Percentiles rank a stretch among this genome's conserved stretches.
These are phyloP conservation scores for Didymella lethalis DNA, from an alignment of 2,329 filamentous ascomycete species.

Conservation along the genomic window DNA sequence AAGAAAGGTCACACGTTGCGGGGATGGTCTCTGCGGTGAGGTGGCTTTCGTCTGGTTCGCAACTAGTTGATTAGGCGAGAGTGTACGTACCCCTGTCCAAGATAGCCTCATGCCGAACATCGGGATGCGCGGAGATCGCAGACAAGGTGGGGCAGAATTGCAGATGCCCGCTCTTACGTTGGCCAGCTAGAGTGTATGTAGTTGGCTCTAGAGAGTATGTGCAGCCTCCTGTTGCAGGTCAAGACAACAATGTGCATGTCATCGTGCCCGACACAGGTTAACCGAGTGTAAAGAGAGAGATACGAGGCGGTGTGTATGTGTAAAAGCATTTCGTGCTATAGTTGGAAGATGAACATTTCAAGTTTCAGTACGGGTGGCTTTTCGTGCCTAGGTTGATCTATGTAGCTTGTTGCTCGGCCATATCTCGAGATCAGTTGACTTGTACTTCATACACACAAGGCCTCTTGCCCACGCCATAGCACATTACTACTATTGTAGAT, in stretches of 20 bases:
- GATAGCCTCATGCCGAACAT: background rate
- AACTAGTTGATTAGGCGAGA: background rate
- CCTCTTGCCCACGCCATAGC: too few relatives aligned
- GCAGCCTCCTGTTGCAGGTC: background rate
- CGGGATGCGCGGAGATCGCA: background rate
- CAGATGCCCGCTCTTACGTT: background rate
- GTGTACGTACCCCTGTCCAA: background rate
- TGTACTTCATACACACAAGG: too few relatives aligned
- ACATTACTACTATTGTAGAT: conserved; percentile 23
- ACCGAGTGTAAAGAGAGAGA: background rate
- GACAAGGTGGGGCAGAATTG: background rate
- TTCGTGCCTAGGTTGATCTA: too few relatives aligned
- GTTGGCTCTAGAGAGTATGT: background rate
- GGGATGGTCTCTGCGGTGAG: background rate
- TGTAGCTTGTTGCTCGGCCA: too few relatives aligned
- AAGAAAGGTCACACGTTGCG: background rate
- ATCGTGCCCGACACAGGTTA: background rate
- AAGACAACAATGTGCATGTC: background rate
- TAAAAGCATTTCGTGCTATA: too few relatives aligned
- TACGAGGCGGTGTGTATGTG: background rate
- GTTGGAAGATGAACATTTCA: too few relatives aligned
- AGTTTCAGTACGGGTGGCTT: too few relatives aligned
- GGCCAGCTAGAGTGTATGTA: background rate
- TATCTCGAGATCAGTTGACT: too few relatives aligned
- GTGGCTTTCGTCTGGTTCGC: background rate